Evolutionary conservation across 805 yeast genomes (phyloP).

Genomic region (Spathaspora girioi): DNA sequence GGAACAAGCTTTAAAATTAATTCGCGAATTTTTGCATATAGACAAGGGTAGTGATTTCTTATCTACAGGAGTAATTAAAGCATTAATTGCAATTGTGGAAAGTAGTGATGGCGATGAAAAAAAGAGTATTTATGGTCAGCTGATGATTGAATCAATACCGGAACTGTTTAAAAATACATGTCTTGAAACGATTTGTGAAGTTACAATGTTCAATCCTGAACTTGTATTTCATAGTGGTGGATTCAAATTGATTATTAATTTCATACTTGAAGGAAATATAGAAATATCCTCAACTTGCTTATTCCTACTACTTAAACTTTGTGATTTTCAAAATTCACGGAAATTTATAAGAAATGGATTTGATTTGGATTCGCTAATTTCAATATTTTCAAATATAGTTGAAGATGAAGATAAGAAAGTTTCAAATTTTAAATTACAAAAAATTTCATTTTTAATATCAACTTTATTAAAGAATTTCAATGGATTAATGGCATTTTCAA

Average conservation of each 20-base stretch:
- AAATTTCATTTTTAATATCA: conserved; percentile 56
- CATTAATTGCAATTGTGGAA: conserved; percentile 63
- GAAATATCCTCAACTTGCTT: conserved; percentile 17
- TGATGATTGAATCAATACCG: conserved; percentile 11
- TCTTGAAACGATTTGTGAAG: conserved; percentile 37
- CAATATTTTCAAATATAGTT: conserved; percentile 60
- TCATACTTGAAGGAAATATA: conserved; percentile 33
- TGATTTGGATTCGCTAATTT: conserved; percentile 59
- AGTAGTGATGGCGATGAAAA: conserved; percentile 18
- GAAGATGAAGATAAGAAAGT: conserved; percentile 7
- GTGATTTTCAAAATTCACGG: conserved; percentile 56
- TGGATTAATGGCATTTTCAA: conserved; percentile 67
- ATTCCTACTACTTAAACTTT: conserved; percentile 43
- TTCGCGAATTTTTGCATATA: conserved; percentile 58
- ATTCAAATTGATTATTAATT: conserved; percentile 43
- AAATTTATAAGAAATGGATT: conserved; percentile 53
- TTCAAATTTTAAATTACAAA: conserved; percentile 50
- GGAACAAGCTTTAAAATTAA: conserved; percentile 70
- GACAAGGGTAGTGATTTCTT: conserved; percentile 48
- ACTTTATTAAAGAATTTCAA: conserved; percentile 66
- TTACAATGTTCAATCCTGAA: conserved; percentile 36
- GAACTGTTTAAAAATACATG: conserved; percentile 44
- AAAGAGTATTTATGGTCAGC: not conserved
- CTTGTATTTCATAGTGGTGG: conserved; percentile 51
- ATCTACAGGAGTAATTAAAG: conserved; percentile 61